A percentile compares a stretch with the other conserved stretches of the same genome.
phyloP scores from a whole-genome alignment of 257 asterid genomes.

The Ilex aquifolium region DNA sequence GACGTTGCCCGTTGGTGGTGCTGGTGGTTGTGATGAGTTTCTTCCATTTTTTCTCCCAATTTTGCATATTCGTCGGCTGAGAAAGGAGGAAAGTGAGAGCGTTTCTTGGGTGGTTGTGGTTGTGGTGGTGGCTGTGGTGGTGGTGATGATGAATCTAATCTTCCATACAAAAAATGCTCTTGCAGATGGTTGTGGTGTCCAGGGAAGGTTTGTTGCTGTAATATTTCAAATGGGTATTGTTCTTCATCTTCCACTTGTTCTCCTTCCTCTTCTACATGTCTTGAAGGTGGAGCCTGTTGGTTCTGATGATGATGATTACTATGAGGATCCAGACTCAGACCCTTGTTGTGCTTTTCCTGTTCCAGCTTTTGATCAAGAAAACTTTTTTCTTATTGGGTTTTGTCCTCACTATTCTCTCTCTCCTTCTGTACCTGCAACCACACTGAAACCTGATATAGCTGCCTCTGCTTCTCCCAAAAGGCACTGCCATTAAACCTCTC shows the following conservation, averaged over 20 bases:
- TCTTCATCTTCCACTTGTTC: slow-evolving; percentile 20
- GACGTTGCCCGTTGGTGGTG: slow-evolving; percentile 11
- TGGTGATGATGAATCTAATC: slow-evolving; percentile 18
- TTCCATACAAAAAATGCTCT: slow-evolving; percentile 27
- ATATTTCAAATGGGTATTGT: slow-evolving; percentile 1
- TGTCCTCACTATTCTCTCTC: slow-evolving; percentile 15
- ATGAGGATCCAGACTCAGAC: slow-evolving; percentile 91
- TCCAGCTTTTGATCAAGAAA: slow-evolving; percentile 60
- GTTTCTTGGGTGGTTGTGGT: slow-evolving; percentile 42
- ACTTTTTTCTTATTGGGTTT: slow-evolving; percentile 11
- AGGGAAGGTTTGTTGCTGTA: slow-evolving; percentile 13
- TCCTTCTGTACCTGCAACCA: not conserved
- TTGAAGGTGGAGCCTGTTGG: slow-evolving; percentile 12
- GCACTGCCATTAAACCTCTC: slow-evolving; percentile 42
- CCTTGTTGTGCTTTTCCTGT: slow-evolving; percentile 32
- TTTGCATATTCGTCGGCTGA: slow-evolving; percentile 60
- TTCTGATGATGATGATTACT: slow-evolving; percentile 34
- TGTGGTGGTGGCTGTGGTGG: slow-evolving; percentile 24
- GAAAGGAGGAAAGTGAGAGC: slow-evolving; percentile 31
- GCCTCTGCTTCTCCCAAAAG: slow-evolving; percentile 22
- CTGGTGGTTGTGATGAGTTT: slow-evolving; percentile 24
- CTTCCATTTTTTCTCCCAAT: slow-evolving; percentile 57
- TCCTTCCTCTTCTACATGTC: slow-evolving; percentile 23
- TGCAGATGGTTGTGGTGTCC: slow-evolving; percentile 22
- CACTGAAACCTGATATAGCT: slow-evolving; percentile 22